phyloP scores from a whole-genome alignment of 129 eudicot genomes.

The Silybum marianum region DNA sequence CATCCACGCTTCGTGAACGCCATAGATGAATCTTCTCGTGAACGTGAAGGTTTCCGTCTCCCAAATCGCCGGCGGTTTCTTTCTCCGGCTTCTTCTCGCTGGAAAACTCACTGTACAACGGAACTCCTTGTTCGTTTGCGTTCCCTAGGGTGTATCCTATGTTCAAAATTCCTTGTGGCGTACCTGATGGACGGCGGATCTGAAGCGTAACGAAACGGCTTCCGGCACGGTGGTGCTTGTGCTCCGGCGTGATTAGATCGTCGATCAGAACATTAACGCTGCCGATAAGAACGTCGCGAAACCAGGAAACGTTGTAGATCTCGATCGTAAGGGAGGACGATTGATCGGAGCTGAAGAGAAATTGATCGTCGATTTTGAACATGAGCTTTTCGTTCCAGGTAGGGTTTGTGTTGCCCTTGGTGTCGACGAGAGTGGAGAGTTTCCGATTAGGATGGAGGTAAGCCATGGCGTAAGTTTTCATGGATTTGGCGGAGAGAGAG shows the following conservation, averaged over 20 bases:
- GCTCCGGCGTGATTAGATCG: conserved; percentile 25
- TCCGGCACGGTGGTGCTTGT: conserved; percentile 11
- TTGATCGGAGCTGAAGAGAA: conserved; percentile 20
- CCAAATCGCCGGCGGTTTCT: not conserved
- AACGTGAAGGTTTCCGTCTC: not conserved
- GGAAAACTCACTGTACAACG: conserved; percentile 9
- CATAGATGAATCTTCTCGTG: conserved; percentile 24
- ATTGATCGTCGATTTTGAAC: conserved; percentile 42
- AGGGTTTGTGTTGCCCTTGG: conserved; percentile 40
- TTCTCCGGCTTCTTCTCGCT: not conserved
- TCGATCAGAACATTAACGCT: conserved; percentile 28
- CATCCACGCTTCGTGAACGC: conserved; percentile 23
- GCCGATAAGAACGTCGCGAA: conserved; percentile 36
- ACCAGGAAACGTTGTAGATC: conserved; percentile 32
- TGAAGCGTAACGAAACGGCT: conserved; percentile 40
- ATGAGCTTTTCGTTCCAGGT: conserved; percentile 61
- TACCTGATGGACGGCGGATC: conserved; percentile 51
- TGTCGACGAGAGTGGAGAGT: conserved; percentile 39
- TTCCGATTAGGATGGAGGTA: conserved; percentile 51
- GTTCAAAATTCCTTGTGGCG: conserved; percentile 48
- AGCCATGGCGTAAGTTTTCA: conserved; percentile 51
- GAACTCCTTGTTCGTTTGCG: not conserved
- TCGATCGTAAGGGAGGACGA: conserved; percentile 25
- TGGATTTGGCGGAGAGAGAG: conserved; percentile 34
- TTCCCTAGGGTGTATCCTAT: conserved; percentile 25